Conservation (phyloP, 495 filamentous ascomycete species). For the Penicillium chermesinum region DNA sequence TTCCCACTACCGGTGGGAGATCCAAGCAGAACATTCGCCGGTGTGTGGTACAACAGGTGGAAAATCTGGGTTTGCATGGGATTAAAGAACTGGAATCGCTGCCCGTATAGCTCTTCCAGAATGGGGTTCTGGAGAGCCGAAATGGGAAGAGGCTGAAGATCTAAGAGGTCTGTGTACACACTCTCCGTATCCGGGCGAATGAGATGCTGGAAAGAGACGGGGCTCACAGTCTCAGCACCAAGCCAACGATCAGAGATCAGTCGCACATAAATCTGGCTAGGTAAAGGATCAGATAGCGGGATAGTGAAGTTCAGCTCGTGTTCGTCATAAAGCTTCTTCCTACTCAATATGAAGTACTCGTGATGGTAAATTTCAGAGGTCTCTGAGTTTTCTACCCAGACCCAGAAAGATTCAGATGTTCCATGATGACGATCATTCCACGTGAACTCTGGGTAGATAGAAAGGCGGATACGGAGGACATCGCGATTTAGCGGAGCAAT, state of each 20-base stretch:
- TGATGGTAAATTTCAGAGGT: conserved; percentile 97
- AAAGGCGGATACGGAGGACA: conserved; percentile 82
- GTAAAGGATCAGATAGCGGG: conserved; percentile 84
- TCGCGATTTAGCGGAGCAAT: conserved; percentile 95
- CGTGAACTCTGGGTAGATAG: conserved; percentile 78
- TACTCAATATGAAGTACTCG: conserved; percentile 88
- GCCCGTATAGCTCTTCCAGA: conserved; percentile 80
- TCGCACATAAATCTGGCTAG: conserved; percentile 91
- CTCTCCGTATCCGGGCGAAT: conserved; percentile 97
- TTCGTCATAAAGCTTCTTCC: conserved; percentile 84
- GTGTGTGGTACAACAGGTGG: conserved; percentile 87
- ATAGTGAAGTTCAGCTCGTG: conserved; percentile 98
- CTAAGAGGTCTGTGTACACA: conserved; percentile 88
- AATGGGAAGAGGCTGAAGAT: conserved; percentile 87
- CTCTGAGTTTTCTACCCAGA: conserved; percentile 98
- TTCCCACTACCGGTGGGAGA: conserved; percentile 97
- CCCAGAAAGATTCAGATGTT: conserved; percentile 90
- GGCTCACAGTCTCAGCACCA: conserved; percentile 91
- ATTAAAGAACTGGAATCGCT: conserved; percentile 94
- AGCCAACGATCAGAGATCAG: conserved; percentile 94
- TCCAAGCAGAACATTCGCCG: conserved; percentile 89
- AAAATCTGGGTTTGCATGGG: conserved; percentile 99
- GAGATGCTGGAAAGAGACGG: conserved; percentile 95
- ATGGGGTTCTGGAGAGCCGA: conserved; percentile 80
- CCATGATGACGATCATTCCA: conserved; percentile 98